A percentile compares a stretch with the other conserved stretches of the same genome.
Evolutionary conservation across 257 asterid genomes (phyloP).

Genomic region (Coffea canephora): DNA sequence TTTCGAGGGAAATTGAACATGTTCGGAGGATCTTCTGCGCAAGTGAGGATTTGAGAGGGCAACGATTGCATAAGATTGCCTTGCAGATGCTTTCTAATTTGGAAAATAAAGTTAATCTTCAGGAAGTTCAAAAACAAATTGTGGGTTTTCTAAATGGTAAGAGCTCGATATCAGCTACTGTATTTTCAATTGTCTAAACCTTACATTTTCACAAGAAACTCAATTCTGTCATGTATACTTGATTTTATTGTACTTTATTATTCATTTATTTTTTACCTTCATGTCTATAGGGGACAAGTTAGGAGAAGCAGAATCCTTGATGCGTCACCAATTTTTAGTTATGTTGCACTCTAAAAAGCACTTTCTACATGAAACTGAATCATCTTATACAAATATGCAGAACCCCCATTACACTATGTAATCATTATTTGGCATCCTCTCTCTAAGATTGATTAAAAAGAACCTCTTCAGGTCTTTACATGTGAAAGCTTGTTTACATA

Average conservation of each 20-base stretch:
- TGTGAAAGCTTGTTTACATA: background rate
- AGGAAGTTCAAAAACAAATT: constrained; percentile 58
- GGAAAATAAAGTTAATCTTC: constrained; percentile 58
- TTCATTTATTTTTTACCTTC: background rate
- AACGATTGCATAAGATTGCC: constrained; percentile 60
- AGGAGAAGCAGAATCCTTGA: background rate
- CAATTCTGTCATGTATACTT: background rate
- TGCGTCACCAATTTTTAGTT: background rate
- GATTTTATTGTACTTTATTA: background rate
- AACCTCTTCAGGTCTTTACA: background rate
- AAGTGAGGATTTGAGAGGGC: constrained; percentile 84
- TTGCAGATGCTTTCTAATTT: constrained; percentile 59
- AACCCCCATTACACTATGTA: background rate
- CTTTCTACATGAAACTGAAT: background rate
- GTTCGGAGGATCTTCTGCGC: constrained; percentile 66
- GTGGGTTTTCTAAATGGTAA: constrained; percentile 67
- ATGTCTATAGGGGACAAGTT: background rate
- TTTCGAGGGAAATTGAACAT: constrained; percentile 75
- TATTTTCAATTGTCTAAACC: background rate
- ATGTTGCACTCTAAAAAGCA: background rate
- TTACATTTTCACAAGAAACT: background rate
- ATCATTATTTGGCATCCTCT: background rate
- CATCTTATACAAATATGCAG: background rate
- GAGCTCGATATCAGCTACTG: background rate
- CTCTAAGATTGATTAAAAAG: background rate